Evolutionary conservation across 352 stramenopile genomes (phyloP).

Genomic region (Globisporangium nagaii): DNA sequence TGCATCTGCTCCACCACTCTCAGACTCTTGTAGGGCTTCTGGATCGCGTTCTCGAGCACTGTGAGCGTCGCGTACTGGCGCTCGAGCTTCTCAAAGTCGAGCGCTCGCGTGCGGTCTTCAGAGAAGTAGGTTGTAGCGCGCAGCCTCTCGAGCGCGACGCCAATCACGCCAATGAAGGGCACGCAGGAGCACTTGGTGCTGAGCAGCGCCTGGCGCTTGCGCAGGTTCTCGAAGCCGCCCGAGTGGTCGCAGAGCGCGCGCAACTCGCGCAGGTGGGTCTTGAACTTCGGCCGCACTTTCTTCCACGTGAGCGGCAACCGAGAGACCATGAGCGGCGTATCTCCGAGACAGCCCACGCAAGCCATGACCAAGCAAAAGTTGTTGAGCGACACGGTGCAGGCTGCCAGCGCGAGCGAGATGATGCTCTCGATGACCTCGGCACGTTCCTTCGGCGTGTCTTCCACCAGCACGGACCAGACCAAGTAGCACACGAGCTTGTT

Average conservation of each 20-base stretch:
- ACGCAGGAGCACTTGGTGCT: slow-evolving; percentile 36
- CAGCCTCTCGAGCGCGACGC: slow-evolving; percentile 59
- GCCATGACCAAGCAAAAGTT: slow-evolving; percentile 83
- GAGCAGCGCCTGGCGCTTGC: slow-evolving; percentile 44
- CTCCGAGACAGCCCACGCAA: slow-evolving; percentile 66
- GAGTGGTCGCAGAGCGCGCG: slow-evolving; percentile 61
- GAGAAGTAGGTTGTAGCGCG: slow-evolving; percentile 42
- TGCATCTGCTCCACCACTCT: slow-evolving; percentile 15
- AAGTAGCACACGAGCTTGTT: slow-evolving; percentile 64
- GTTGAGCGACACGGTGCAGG: slow-evolving; percentile 34
- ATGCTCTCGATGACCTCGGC: slow-evolving; percentile 70
- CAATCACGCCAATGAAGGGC: slow-evolving; percentile 74
- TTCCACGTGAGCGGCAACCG: slow-evolving; percentile 69
- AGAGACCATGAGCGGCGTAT: slow-evolving; percentile 64
- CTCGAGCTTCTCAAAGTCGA: slow-evolving; percentile 59
- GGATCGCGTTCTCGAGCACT: slow-evolving; percentile 42
- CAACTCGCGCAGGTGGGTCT: slow-evolving; percentile 54
- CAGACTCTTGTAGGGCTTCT: slow-evolving; percentile 3
- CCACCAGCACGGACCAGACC: slow-evolving; percentile 68
- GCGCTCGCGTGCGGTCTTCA: slow-evolving; percentile 18
- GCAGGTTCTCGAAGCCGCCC: slow-evolving; percentile 66
- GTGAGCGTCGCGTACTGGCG: slow-evolving; percentile 47
- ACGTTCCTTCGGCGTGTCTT: slow-evolving; percentile 60
- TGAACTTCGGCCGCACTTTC: slow-evolving; percentile 59
- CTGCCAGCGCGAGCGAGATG: slow-evolving; percentile 50